Evolutionary conservation across 2,329 filamentous ascomycete genomes (phyloP).

Genomic region (Camillea tinctor): DNA sequence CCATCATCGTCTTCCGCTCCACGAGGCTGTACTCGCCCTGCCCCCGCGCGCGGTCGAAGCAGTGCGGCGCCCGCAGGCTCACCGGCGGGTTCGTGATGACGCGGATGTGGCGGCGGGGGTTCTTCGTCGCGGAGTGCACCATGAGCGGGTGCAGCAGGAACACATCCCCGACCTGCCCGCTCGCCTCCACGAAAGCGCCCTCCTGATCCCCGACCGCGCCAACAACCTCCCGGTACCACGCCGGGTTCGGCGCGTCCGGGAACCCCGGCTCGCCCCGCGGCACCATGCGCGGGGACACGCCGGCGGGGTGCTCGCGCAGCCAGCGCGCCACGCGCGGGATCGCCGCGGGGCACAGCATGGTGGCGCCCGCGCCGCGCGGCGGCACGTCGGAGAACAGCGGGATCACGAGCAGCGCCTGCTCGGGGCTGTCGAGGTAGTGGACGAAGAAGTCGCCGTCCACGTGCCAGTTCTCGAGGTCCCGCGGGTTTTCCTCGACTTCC

Average conservation of each 20-base stretch:
- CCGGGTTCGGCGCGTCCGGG: constrained; percentile 32
- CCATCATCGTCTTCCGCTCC: constrained; percentile 52
- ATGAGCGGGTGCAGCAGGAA: constrained; percentile 60
- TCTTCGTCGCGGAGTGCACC: constrained; percentile 55
- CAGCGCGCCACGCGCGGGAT: constrained; percentile 57
- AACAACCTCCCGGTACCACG: constrained; percentile 44
- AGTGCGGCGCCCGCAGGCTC: constrained; percentile 49
- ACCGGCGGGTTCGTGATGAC: constrained; percentile 60
- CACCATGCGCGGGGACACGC: constrained; percentile 64
- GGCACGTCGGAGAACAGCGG: constrained; percentile 65
- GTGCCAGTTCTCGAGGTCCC: constrained; percentile 60
- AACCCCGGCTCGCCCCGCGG: constrained; percentile 37
- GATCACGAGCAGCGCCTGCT: constrained; percentile 68
- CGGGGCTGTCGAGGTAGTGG: constrained; percentile 68
- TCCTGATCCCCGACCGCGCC: constrained; percentile 34
- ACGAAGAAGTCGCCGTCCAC: constrained; percentile 72
- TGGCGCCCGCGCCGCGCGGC: constrained; percentile 57
- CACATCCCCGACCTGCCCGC: constrained; percentile 54
- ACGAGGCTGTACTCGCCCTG: constrained; percentile 51
- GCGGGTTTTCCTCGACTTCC: constrained; percentile 49
- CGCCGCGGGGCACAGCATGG: constrained; percentile 60
- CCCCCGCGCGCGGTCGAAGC: constrained; percentile 48
- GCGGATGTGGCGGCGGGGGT: constrained; percentile 42
- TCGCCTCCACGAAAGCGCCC: constrained; percentile 51
- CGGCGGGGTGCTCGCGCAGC: constrained; percentile 60